Evolutionary conservation across 2,329 filamentous ascomycete genomes (phyloP).

Genomic region (Ophiognomonia clavigignenti-juglandacearum): DNA sequence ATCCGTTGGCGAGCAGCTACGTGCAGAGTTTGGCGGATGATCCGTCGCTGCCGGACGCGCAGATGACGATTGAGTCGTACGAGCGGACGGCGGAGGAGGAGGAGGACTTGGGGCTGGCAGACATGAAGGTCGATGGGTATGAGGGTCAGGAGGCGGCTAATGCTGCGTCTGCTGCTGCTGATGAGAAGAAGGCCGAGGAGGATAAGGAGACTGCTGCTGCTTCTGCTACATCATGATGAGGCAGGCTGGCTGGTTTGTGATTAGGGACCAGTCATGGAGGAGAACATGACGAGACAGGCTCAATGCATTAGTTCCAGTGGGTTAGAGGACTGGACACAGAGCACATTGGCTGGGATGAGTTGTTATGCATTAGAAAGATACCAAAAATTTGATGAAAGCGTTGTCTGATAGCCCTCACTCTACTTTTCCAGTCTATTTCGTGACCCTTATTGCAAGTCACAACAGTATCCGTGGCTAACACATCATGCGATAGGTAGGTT

Average conservation of each 20-base stretch:
- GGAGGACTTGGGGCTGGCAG: constrained; percentile 82
- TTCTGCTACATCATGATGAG: too few relatives aligned
- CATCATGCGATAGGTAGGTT: too few relatives aligned
- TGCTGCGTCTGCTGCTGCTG: too few relatives aligned
- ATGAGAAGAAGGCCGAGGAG: constrained; percentile 34
- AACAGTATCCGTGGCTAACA: too few relatives aligned
- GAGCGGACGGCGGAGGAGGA: constrained; percentile 86
- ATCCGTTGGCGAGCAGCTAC: constrained; percentile 89
- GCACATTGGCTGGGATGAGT: too few relatives aligned
- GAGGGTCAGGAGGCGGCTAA: too few relatives aligned
- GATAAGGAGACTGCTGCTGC: constrained; percentile 21
- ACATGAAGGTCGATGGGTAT: constrained; percentile 92
- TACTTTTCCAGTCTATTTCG: too few relatives aligned
- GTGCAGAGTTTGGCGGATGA: constrained; percentile 84
- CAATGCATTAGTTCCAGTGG: too few relatives aligned
- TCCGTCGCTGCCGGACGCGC: constrained; percentile 63
- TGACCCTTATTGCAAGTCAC: too few relatives aligned
- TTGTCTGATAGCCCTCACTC: not conserved
- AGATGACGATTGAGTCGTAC: constrained; percentile 79
- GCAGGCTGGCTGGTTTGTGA: not conserved
- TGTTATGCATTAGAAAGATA: not conserved
- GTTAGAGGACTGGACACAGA: too few relatives aligned
- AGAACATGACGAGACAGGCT: too few relatives aligned
- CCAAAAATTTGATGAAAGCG: not conserved
- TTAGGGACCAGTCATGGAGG: not conserved